These are phyloP conservation scores for Penicillium sp. DNA, from an alignment of 2,329 filamentous ascomycete species.

Conservation along the genomic window DNA sequence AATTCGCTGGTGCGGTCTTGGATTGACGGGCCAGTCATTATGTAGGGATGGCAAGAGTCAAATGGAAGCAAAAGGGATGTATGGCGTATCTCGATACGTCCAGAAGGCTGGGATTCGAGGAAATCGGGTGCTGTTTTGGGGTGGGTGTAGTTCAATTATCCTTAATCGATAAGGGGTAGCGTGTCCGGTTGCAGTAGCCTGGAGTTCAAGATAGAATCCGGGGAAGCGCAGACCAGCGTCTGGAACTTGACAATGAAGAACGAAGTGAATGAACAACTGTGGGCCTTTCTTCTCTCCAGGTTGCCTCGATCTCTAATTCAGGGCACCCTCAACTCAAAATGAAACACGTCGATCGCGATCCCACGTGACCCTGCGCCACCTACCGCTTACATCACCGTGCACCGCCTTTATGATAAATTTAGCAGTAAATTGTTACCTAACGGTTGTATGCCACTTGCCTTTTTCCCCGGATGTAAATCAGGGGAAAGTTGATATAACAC, in stretches of 20 bases:
- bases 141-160: conserved; percentile 6
- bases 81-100: background rate
- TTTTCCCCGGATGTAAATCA: conserved; percentile 2
- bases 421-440: conserved; percentile 1
- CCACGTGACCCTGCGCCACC: conserved; percentile 22
- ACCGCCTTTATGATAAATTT: background rate
- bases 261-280: background rate
- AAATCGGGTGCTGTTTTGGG: background rate
- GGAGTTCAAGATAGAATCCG: background rate
- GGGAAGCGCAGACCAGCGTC: background rate
- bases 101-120: conserved; percentile 7
- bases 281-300: background rate
- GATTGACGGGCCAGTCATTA: conserved; percentile 67
- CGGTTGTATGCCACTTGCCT: conserved; percentile 3
- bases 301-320: background rate
- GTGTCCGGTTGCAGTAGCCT: conserved; percentile 22
- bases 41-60: conserved; percentile 12
- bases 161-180: conserved; percentile 38
- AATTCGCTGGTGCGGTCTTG: conserved; percentile 98
- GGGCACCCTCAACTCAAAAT: conserved; percentile 5
- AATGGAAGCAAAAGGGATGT: background rate
- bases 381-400: conserved; percentile 16
- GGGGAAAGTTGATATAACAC: background rate
- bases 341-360: conserved; percentile 15
- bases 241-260: background rate